Percentiles rank a stretch among this genome's conserved stretches.
Evolutionary conservation across 2,329 filamentous ascomycete species (phyloP).

Genomic region (Diaporthe longicolla): DNA sequence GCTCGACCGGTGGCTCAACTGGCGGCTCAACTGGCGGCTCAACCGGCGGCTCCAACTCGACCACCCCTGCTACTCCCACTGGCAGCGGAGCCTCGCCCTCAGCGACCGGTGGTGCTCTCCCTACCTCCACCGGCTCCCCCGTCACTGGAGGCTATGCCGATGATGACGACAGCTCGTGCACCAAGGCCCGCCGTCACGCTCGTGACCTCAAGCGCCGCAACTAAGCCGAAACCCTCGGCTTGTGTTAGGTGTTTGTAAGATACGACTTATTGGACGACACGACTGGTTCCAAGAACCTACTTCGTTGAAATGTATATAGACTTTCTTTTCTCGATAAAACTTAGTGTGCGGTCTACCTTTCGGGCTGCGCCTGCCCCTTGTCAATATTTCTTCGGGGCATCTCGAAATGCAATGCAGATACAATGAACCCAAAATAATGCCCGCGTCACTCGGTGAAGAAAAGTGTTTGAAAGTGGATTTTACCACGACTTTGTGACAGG

Average conservation of each 20-base stretch:
- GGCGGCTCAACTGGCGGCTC: constrained; percentile 41
- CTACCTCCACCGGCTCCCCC: constrained; percentile 34
- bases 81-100: constrained; percentile 41
- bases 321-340: constrained; percentile 12
- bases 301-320: constrained; percentile 36
- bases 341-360: constrained; percentile 26
- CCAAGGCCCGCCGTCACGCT: constrained; percentile 37
- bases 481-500: too few species aligned
- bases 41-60: constrained; percentile 42
- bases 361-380: constrained; percentile 18
- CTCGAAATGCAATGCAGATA: constrained; percentile 30
- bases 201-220: constrained; percentile 30
- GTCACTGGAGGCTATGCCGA: constrained; percentile 20
- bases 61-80: constrained; percentile 44
- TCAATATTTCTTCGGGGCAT: constrained; percentile 11
- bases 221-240: not conserved
- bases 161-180: constrained; percentile 31
- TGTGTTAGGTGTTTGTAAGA: not conserved
- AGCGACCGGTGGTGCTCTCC: constrained; percentile 40
- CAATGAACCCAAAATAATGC: not conserved
- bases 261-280: constrained; percentile 7
- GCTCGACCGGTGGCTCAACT: constrained; percentile 43
- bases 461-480: not conserved
- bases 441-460: not conserved
- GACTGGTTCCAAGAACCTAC: constrained; percentile 16